These are phyloP conservation scores for Elsinoe fawcettii DNA, from an alignment of 2,329 filamentous ascomycete species.

Conservation along the genomic window DNA sequence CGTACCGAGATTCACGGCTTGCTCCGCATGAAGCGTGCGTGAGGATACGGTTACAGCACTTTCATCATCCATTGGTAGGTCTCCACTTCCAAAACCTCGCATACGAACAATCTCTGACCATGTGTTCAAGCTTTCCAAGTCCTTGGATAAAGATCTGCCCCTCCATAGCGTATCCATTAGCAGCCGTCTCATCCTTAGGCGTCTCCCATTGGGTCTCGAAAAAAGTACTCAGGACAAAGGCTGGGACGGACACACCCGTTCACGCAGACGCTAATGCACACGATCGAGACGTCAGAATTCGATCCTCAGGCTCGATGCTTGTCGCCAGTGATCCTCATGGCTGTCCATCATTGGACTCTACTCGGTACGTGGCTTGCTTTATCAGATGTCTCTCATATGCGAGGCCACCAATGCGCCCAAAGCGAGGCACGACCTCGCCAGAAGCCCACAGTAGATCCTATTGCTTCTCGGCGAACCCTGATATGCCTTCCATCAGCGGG, in stretches of 20 bases:
- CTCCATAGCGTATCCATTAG: not conserved
- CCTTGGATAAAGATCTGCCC: conserved; percentile 10
- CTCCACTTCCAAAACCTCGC: conserved; percentile 4
- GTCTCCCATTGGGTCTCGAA: conserved; percentile 2
- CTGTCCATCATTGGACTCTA: not conserved
- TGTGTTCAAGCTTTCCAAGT: conserved; percentile 3
- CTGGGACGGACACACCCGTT: conserved; percentile 4
- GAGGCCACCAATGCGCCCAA: not conserved
- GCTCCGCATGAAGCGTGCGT: not conserved
- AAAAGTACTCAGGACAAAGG: not conserved
- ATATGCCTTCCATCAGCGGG: not conserved
- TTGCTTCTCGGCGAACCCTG: not conserved
- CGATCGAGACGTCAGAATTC: conserved; percentile 14
- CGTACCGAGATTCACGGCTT: conserved; percentile 1
- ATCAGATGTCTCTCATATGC: conserved; percentile 7
- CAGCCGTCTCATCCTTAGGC: conserved; percentile 1
- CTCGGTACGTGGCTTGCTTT: conserved; percentile 7
- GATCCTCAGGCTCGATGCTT: conserved; percentile 10
- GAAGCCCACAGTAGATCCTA: not conserved
- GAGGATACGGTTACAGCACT: not conserved
- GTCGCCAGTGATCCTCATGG: conserved; percentile 1
- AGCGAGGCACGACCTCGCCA: not conserved
- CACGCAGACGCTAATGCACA: conserved; percentile 1
- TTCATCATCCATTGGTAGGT: not conserved
- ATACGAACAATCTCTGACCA: conserved; percentile 11